These are phyloP conservation scores for Alternaria viburni DNA, from an alignment of 2,329 filamentous ascomycete species.

Conservation along the genomic window DNA sequence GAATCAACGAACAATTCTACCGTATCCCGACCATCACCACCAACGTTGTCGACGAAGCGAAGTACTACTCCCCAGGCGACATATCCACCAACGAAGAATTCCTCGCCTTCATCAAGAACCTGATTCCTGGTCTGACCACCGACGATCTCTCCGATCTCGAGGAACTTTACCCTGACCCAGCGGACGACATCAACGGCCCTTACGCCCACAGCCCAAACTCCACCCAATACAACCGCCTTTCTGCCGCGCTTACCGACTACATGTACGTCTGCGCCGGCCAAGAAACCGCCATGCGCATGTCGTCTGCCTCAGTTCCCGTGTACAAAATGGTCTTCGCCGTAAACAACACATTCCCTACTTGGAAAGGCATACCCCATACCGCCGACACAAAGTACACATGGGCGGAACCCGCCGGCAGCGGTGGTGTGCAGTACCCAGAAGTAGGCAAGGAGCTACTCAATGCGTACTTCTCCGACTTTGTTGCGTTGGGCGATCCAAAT, in stretches of 20 bases:
- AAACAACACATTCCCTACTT: conserved; percentile 30
- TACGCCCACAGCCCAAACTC: conserved; percentile 53
- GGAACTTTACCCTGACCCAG: conserved; percentile 34
- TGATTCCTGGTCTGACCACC: conserved; percentile 24
- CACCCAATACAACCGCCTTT: conserved; percentile 53
- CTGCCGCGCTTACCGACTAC: conserved; percentile 52
- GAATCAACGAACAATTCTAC: conserved; percentile 32
- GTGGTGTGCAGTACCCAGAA: conserved; percentile 45
- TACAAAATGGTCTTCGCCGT: conserved; percentile 28
- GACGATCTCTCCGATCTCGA: conserved; percentile 27
- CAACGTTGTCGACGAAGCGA: conserved; percentile 45
- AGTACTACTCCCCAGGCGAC: conserved; percentile 30
- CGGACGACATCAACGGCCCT: conserved; percentile 26
- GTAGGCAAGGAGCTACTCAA: conserved; percentile 48
- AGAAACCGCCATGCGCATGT: conserved; percentile 53
- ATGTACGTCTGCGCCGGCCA: conserved; percentile 55
- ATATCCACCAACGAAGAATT: conserved; percentile 44
- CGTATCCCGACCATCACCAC: conserved; percentile 33
- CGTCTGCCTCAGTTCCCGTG: conserved; percentile 38
- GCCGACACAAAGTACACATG: conserved; percentile 51
- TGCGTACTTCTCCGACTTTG: conserved; percentile 51
- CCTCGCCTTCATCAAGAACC: conserved; percentile 35
- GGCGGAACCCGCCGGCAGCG: conserved; percentile 58
- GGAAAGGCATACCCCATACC: conserved; percentile 32
- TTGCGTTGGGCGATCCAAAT: conserved; percentile 51